Conservation (phyloP, 257 asterid genomes). For the Voacanga thouarsii region DNA sequence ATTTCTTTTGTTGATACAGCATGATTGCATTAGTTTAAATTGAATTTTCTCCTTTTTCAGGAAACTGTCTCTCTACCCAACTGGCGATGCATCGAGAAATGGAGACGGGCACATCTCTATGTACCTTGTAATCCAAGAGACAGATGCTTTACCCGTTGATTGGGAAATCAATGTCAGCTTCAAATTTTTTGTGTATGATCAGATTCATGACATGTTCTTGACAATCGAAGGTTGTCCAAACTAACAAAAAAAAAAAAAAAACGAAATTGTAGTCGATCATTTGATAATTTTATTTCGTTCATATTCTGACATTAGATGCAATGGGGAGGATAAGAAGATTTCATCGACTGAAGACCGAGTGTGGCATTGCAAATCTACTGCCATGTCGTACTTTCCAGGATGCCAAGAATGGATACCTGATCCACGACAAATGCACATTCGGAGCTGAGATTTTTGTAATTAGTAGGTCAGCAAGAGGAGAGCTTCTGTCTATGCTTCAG, state of each 20-base stretch:
- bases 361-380: background rate
- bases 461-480: background rate
- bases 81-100: background rate
- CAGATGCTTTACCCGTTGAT: constrained; percentile 1
- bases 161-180: no score
- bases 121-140: constrained; percentile 9
- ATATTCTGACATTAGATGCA: background rate
- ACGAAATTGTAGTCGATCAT: background rate
- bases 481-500: background rate
- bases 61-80: constrained; percentile 11
- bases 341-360: background rate
- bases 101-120: constrained; percentile 10
- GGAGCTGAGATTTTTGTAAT: constrained; percentile 12
- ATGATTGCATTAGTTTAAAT: no score
- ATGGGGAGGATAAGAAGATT: background rate
- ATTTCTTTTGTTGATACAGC: no score
- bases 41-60: background rate
- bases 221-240: background rate
- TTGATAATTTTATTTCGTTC: background rate
- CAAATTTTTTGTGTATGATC: no score
- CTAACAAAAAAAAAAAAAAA: no score
- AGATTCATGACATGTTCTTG: constrained; percentile 12
- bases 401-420: constrained; percentile 11
- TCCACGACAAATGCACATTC: constrained; percentile 13
- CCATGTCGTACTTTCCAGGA: constrained; percentile 3